Evolutionary conservation across 208 protist genomes (phyloP), one percentile per base, ranked within the genome.

Genomic region (Leishmania amazonensis): DNA sequence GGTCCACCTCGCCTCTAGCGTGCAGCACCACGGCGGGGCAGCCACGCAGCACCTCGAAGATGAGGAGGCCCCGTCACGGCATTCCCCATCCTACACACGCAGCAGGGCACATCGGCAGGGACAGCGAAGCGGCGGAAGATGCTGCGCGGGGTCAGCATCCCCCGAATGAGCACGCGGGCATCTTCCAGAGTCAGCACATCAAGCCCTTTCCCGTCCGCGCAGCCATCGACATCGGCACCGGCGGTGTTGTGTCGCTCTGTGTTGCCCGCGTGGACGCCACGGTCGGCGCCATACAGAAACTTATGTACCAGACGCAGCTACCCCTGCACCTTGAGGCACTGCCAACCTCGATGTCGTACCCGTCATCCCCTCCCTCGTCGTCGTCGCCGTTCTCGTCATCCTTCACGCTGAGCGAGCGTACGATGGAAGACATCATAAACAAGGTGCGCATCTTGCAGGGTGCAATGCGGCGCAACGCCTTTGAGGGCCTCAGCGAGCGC

Each of bases 161-260:
- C 11, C 11, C 11, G 31, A 35, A 76, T n/a, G 51, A n/a, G 38
- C 78, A 88, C 31, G 75, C 81, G 51, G 94, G 94, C 62, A 85
- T 95, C 35, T 95, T 97, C 77, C 91, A 96, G 71, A 92, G 93
- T 76, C 75, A 91, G 15, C 89, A 94, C 78, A 81, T 96, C 40
- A 97, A 97, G 45, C 74, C 77, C 2, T 96, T 95, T 58, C 94
- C 94, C n/a, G 88, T 97, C 38, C 88, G 94, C 19, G 94, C 94
- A 2, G 94, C 94, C 28, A 95, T 97, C 42, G 94, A 97, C 74
- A 95, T 97, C 80, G 94, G 94, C 49, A 95, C 91, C 5, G 93
- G 91, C 72, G 93, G 93, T 2, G 87, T 89, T 58, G 76, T 89
- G 0, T 96, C 93, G 3, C 83, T 97, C 51, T 89, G 86, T 75